Percentiles rank a stretch among this genome's conserved stretches.
Conservation (phyloP, 768 basidiomycete species). For the Trametes punicea region DNA sequence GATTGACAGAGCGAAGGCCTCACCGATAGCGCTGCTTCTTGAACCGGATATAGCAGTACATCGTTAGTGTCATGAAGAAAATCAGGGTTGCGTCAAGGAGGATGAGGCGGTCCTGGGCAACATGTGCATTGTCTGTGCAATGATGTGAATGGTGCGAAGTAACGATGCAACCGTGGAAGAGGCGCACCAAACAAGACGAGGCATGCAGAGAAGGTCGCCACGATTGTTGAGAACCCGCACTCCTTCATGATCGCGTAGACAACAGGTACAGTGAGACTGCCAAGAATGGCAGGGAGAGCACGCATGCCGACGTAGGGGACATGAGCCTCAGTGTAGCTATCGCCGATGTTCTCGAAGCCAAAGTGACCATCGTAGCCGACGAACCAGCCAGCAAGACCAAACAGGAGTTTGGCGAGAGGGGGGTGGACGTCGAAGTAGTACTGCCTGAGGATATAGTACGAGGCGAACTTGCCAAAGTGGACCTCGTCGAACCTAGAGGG, state of each 20-base stretch:
- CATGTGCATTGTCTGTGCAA: conserved; percentile 86
- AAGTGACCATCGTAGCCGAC: conserved; percentile 95
- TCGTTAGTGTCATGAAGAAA: conserved; percentile 92
- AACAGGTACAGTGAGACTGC: conserved; percentile 85
- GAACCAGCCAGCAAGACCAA: conserved; percentile 93
- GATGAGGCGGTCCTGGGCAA: conserved; percentile 95
- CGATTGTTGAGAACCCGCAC: conserved; percentile 88
- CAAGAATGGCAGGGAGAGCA: conserved; percentile 86
- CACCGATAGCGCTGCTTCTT: conserved; percentile 89
- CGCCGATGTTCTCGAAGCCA: conserved; percentile 92
- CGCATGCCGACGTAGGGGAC: conserved; percentile 96
- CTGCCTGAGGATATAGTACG: conserved; percentile 86
- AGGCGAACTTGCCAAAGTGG: conserved; percentile 97
- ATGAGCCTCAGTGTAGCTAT: conserved; percentile 80
- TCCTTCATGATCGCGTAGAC: conserved; percentile 98
- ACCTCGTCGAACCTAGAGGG: conserved; percentile 87
- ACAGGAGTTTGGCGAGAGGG: conserved; percentile 92
- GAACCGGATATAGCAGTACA: conserved; percentile 93
- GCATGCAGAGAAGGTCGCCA: conserved; percentile 85
- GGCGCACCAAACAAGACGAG: conserved; percentile 84
- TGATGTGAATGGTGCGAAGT: neutral
- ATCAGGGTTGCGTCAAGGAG: conserved; percentile 91
- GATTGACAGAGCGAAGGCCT: conserved; percentile 24
- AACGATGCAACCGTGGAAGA: neutral
- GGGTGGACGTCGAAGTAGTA: conserved; percentile 99